phyloP scores from a whole-genome alignment of 805 yeast species.

The Lachancea waltii region DNA sequence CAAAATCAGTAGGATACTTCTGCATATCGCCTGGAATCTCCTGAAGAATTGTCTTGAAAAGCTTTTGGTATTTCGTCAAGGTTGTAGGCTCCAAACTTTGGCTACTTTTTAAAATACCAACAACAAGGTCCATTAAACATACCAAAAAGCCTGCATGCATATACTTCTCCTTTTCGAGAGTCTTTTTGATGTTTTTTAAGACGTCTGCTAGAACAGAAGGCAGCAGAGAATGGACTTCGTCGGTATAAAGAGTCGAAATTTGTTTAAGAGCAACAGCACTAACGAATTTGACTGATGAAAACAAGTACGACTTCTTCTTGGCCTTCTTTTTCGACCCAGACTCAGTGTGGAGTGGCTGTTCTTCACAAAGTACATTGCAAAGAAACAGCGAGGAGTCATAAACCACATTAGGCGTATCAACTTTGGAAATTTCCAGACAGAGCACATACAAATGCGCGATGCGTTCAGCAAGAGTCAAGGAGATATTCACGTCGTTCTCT shows the following conservation, averaged over 20 bases:
- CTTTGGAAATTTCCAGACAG: conserved; percentile 7
- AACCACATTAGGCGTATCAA: conserved; percentile 11
- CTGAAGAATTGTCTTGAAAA: conserved; percentile 23
- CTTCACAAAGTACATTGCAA: conserved; percentile 26
- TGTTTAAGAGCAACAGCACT: conserved; percentile 27
- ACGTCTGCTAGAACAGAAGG: conserved; percentile 29
- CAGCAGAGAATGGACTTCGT: conserved; percentile 30
- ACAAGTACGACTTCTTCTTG: conserved; percentile 19
- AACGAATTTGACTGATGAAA: conserved; percentile 26
- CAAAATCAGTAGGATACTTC: conserved; percentile 24
- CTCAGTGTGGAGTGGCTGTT: conserved; percentile 16
- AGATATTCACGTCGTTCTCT: background rate
- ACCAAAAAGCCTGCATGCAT: conserved; percentile 29
- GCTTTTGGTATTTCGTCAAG: too few species aligned
- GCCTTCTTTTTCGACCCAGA: conserved; percentile 14
- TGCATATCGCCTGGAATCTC: conserved; percentile 17
- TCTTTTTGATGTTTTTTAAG: conserved; percentile 33
- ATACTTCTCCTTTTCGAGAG: conserved; percentile 27
- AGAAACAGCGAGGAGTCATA: conserved; percentile 27
- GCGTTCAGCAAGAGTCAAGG: background rate
- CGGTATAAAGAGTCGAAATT: conserved; percentile 31
- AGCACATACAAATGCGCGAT: conserved; percentile 20
- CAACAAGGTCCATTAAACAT: conserved; percentile 19
- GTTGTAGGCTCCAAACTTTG: conserved; percentile 8
- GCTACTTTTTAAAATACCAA: conserved; percentile 16